These are phyloP conservation scores for Hyaloscypha finlandica DNA, from an alignment of 495 filamentous ascomycete species.

Conservation along the genomic window DNA sequence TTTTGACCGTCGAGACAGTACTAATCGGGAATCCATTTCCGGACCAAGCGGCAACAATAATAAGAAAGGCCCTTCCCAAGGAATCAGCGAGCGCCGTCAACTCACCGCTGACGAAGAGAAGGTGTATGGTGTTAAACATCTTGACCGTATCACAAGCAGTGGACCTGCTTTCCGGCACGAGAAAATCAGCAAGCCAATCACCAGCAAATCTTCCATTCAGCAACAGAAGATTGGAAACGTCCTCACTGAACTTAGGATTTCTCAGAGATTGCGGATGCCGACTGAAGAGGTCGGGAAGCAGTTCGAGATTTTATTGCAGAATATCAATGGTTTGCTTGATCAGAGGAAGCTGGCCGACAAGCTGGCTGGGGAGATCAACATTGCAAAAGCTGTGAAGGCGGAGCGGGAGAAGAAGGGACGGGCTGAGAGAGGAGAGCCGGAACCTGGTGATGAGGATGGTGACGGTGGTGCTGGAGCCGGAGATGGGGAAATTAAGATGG, in stretches of 20 bases:
- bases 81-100: slow-evolving; percentile 57
- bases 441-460: slow-evolving; percentile 18
- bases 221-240: slow-evolving; percentile 77
- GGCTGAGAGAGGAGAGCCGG: slow-evolving; percentile 25
- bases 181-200: slow-evolving; percentile 76
- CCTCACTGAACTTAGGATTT: slow-evolving; percentile 78
- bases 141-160: slow-evolving; percentile 74
- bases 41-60: slow-evolving; percentile 43
- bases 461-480: slow-evolving; percentile 29
- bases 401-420: slow-evolving; percentile 54
- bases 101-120: slow-evolving; percentile 74
- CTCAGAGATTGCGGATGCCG: slow-evolving; percentile 78
- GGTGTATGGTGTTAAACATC: slow-evolving; percentile 80
- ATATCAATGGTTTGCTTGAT: slow-evolving; percentile 77
- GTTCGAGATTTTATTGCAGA: slow-evolving; percentile 77
- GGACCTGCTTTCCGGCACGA: slow-evolving; percentile 79
- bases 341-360: slow-evolving; percentile 83
- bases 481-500: slow-evolving; percentile 34
- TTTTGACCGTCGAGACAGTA: slow-evolving; percentile 55
- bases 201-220: slow-evolving; percentile 80
- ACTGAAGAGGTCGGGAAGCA: slow-evolving; percentile 76
- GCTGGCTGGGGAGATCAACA: slow-evolving; percentile 76
- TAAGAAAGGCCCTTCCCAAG: slow-evolving; percentile 56
- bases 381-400: slow-evolving; percentile 65
- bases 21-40: slow-evolving; percentile 53